Evolutionary conservation across 176 grass and related monocot species (phyloP).

Genomic region (Pontederia paniculata): DNA sequence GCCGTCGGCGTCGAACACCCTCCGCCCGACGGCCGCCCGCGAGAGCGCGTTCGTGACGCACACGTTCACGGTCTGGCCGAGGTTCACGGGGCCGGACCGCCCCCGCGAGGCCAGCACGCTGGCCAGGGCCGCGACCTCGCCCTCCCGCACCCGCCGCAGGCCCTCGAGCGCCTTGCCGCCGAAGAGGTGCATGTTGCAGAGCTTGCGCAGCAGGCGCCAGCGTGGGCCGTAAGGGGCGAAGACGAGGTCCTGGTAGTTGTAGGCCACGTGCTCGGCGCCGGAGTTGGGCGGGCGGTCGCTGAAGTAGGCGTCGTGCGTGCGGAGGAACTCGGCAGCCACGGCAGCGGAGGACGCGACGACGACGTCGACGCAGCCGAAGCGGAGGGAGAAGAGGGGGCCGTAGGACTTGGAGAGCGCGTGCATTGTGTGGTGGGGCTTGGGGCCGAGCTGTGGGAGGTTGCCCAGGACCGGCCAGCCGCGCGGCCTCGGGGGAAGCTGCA

Average conservation of each 20-base stretch:
- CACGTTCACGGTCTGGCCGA: conserved; percentile 34
- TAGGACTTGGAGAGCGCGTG: conserved; percentile 32
- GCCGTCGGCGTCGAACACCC: conserved; percentile 23
- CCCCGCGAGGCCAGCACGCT: background rate
- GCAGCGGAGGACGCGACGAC: conserved; percentile 36
- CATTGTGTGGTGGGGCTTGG: conserved; percentile 51
- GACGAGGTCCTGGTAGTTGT: conserved; percentile 71
- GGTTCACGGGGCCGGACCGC: background rate
- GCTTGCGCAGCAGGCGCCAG: conserved; percentile 52
- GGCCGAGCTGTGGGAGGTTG: conserved; percentile 59
- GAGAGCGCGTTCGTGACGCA: conserved; percentile 47
- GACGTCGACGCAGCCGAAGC: conserved; percentile 37
- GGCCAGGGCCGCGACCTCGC: conserved; percentile 34
- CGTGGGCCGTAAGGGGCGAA: conserved; percentile 58
- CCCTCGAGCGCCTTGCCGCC: conserved; percentile 40
- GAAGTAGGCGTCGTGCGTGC: conserved; percentile 50
- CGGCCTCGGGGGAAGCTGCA: conserved; percentile 35
- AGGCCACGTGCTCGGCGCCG: conserved; percentile 49
- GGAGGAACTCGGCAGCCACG: conserved; percentile 43
- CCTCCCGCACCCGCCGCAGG: conserved; percentile 26
- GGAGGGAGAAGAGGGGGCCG: conserved; percentile 42
- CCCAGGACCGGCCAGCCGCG: conserved; percentile 63
- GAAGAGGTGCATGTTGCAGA: conserved; percentile 50
- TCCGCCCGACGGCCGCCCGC: conserved; percentile 32
- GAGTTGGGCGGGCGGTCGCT: conserved; percentile 46